Evolutionary conservation across 257 asterid genomes (phyloP).

Genomic region (Scutellaria minor): DNA sequence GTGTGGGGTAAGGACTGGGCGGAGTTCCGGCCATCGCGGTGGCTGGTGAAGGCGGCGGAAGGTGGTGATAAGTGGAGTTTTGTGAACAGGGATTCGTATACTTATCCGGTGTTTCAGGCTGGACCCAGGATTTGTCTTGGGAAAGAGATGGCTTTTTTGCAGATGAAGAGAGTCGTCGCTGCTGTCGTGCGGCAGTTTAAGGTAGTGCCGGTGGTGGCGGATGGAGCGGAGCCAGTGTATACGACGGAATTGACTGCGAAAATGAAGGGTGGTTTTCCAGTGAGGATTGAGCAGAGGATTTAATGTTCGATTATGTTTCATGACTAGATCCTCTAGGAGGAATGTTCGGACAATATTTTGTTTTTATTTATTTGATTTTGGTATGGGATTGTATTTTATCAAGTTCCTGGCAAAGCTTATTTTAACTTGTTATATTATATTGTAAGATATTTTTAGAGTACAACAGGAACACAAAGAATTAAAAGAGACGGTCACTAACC

Average conservation of each 20-base stretch:
- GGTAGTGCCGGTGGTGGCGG: conserved; percentile 39
- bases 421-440: no score
- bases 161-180: conserved; percentile 44
- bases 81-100: conserved; percentile 30
- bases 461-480: no score
- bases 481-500: no score
- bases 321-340: no score
- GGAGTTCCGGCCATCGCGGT: conserved; percentile 44
- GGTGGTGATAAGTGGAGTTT: conserved; percentile 33
- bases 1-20: conserved; percentile 44
- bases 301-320: background rate
- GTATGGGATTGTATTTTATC: background rate
- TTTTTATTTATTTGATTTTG: background rate
- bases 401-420: no score
- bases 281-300: conserved; percentile 40
- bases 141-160: conserved; percentile 48
- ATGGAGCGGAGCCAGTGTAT: conserved; percentile 36
- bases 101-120: conserved; percentile 48
- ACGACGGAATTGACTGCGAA: conserved; percentile 34
- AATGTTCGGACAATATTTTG: background rate
- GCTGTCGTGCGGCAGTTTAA: conserved; percentile 35
- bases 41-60: conserved; percentile 31
- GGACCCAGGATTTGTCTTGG: conserved; percentile 45
- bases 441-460: no score
- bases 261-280: conserved; percentile 51